phyloP scores from a whole-genome alignment of 305 asterid genomes.

The Ilex paraguariensis region DNA sequence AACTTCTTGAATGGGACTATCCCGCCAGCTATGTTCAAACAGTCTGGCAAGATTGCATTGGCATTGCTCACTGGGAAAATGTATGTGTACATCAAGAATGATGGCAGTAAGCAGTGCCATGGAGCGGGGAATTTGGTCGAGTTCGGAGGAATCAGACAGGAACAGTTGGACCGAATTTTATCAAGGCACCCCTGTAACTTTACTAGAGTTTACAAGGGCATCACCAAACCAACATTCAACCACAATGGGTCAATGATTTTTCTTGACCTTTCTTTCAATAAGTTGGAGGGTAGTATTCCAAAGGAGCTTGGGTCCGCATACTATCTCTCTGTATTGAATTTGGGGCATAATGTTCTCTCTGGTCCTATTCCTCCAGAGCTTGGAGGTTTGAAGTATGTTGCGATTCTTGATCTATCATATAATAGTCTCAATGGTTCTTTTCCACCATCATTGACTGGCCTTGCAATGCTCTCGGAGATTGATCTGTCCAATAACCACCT shows the following conservation, averaged over 20 bases:
- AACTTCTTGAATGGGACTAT: slow-evolving; percentile 8
- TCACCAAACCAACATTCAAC: not conserved
- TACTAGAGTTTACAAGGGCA: slow-evolving; percentile 19
- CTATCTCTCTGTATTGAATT: slow-evolving; percentile 4
- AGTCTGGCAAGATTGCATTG: not conserved
- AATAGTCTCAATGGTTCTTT: slow-evolving; percentile 20
- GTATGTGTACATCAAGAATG: slow-evolving; percentile 57
- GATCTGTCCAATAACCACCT: slow-evolving; percentile 77
- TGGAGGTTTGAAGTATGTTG: slow-evolving; percentile 3
- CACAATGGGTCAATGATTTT: slow-evolving; percentile 14
- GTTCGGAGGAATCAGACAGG: slow-evolving; percentile 63
- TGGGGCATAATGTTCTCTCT: slow-evolving; percentile 9
- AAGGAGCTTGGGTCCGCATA: slow-evolving; percentile 10
- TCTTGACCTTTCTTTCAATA: slow-evolving; percentile 10
- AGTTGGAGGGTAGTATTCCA: slow-evolving; percentile 10
- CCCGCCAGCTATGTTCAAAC: slow-evolving; percentile 23
- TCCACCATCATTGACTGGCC: slow-evolving; percentile 57
- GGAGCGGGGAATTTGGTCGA: slow-evolving; percentile 66
- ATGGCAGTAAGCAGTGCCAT: slow-evolving; percentile 80
- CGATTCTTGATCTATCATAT: slow-evolving; percentile 10
- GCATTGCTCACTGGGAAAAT: not conserved
- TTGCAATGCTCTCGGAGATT: slow-evolving; percentile 59
- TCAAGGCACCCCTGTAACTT: slow-evolving; percentile 23
- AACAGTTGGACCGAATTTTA: slow-evolving; percentile 22
- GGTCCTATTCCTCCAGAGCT: slow-evolving; percentile 14